Percentiles rank a stretch among this genome's conserved stretches.
Conservation (phyloP, 208 protist genomes). For the Porcisia hertigi region DNA sequence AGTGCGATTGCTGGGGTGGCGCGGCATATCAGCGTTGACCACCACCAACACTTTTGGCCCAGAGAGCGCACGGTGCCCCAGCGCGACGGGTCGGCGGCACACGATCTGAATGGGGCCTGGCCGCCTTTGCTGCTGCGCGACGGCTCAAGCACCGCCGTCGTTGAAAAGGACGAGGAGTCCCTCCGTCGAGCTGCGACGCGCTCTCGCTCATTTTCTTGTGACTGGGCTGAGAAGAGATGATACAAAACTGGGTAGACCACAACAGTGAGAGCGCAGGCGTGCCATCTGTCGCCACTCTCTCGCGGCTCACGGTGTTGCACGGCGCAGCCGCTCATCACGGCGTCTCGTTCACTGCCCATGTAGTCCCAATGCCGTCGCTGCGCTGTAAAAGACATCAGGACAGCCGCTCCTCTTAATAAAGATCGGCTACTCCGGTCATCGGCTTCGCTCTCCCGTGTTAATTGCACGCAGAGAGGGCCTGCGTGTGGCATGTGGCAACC, state of each 20-base stretch:
- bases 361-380: neutral
- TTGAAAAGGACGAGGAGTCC: neutral
- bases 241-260: constrained; percentile 8
- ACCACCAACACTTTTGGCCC: constrained; percentile 23
- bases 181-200: neutral
- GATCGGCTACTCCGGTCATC: neutral
- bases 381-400: constrained; percentile 20
- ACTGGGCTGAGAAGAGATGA: neutral
- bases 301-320: neutral
- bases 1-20: constrained; percentile 11
- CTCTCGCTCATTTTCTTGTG: neutral
- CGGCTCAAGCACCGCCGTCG: neutral
- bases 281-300: constrained; percentile 7
- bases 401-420: constrained; percentile 13
- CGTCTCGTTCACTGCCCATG: neutral
- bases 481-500: neutral
- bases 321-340: neutral
- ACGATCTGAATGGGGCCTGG: neutral
- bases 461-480: neutral
- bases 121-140: neutral
- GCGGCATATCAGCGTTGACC: constrained; percentile 21
- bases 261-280: neutral
- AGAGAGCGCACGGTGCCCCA: constrained; percentile 1
- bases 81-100: neutral
- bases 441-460: neutral